phyloP scores from a whole-genome alignment of 352 stramenopile species.

The Phytopythium cucurbitacearum region DNA sequence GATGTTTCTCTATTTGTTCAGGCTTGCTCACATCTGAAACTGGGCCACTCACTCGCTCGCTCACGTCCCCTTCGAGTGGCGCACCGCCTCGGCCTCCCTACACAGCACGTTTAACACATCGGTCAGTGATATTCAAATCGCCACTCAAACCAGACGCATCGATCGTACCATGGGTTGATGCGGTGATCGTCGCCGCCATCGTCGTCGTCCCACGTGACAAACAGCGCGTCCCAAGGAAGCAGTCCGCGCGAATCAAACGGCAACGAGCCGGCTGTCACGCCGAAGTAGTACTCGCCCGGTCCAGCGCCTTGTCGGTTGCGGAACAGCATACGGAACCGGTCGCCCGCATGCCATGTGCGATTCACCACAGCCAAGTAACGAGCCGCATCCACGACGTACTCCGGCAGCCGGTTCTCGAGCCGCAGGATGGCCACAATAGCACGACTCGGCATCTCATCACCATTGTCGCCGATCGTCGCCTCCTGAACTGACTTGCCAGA shows the following conservation, averaged over 20 bases:
- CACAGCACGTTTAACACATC: slow-evolving; percentile 1
- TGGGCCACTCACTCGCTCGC: no score
- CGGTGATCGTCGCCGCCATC: slow-evolving; percentile 76
- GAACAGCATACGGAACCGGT: slow-evolving; percentile 79
- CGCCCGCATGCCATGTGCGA: slow-evolving; percentile 52
- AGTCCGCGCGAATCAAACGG: slow-evolving; percentile 55
- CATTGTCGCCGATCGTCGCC: neutral
- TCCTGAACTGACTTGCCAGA: slow-evolving; percentile 5
- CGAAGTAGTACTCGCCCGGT: slow-evolving; percentile 68
- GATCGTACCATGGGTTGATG: slow-evolving; percentile 80
- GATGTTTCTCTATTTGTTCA: no score
- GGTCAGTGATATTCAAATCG: slow-evolving; percentile 12
- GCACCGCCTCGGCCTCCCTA: no score
- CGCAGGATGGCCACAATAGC: slow-evolving; percentile 64
- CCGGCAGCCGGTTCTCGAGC: slow-evolving; percentile 75
- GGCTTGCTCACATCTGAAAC: no score
- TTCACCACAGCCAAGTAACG: slow-evolving; percentile 60
- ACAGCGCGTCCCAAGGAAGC: slow-evolving; percentile 75
- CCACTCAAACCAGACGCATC: neutral
- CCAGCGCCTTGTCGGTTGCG: slow-evolving; percentile 53
- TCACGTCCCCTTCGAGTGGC: no score
- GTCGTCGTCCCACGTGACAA: slow-evolving; percentile 83
- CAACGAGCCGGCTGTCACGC: slow-evolving; percentile 59
- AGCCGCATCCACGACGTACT: slow-evolving; percentile 70
- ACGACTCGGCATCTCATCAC: slow-evolving; percentile 11